Conservation (phyloP, 192 early-diverging fungal species). For the Backusella macrospora region DNA sequence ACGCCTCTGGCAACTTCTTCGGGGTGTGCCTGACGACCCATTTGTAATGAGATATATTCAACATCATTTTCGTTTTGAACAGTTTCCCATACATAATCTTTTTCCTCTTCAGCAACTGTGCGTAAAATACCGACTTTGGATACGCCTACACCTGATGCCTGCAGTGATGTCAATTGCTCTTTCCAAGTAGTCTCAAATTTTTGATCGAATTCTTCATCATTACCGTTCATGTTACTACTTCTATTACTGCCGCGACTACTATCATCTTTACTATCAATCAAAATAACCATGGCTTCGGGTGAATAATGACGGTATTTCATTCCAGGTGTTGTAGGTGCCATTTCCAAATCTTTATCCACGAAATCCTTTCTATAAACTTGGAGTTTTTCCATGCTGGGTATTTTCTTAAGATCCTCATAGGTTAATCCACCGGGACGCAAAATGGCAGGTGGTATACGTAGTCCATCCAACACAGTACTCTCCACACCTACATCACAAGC, state of each 20-base stretch:
- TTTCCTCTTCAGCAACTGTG: constrained; percentile 12
- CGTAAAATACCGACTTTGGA: constrained; percentile 40
- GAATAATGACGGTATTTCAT: constrained; percentile 99
- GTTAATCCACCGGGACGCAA: constrained; percentile 94
- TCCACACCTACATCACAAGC: constrained; percentile 90
- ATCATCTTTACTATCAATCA: constrained; percentile 55
- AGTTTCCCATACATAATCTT: not conserved
- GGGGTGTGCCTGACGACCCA: constrained; percentile 48
- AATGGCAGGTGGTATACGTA: constrained; percentile 74
- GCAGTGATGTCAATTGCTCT: constrained; percentile 1
- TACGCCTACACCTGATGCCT: not conserved
- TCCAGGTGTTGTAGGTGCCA: constrained; percentile 90
- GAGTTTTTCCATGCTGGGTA: constrained; percentile 67
- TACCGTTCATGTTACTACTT: no score
- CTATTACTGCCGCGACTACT: not conserved
- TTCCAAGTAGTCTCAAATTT: constrained; percentile 37
- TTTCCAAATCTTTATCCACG: constrained; percentile 68
- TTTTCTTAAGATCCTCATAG: constrained; percentile 64
- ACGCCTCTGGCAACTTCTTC: constrained; percentile 77
- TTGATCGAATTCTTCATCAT: not conserved
- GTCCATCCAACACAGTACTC: constrained; percentile 89
- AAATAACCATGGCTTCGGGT: constrained; percentile 82
- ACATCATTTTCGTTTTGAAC: not conserved
- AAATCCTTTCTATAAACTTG: constrained; percentile 84
- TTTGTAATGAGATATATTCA: constrained; percentile 23